Evolutionary conservation across 176 grass and related monocot genomes (phyloP).

Genomic region (Secale cereale): DNA sequence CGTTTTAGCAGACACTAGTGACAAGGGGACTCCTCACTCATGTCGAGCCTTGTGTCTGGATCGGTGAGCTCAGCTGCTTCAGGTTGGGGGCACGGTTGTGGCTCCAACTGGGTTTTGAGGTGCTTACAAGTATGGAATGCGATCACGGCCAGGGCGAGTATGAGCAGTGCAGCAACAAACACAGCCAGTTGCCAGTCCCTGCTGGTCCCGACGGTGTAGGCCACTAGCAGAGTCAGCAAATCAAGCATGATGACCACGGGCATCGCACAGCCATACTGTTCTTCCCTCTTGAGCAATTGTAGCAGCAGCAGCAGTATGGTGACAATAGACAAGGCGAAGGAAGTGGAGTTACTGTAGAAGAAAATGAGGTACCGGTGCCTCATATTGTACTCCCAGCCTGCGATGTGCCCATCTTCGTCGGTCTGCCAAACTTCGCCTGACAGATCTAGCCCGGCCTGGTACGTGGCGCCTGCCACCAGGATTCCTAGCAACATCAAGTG

Average conservation of each 20-base stretch:
- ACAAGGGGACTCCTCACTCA: too few species aligned
- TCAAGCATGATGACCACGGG: not conserved
- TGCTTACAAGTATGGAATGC: too few species aligned
- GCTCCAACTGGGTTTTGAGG: too few species aligned
- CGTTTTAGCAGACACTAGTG: too few species aligned
- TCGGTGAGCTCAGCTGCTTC: too few species aligned
- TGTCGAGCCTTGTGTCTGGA: too few species aligned
- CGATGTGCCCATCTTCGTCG: not conserved
- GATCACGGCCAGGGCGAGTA: too few species aligned
- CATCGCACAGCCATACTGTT: not conserved
- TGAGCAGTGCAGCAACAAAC: too few species aligned
- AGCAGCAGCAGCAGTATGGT: not conserved
- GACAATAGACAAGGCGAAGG: not conserved
- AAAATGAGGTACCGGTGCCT: not conserved
- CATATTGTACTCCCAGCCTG: not conserved
- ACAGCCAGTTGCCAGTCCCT: too few species aligned
- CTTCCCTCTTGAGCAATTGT: not conserved
- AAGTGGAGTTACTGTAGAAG: not conserved
- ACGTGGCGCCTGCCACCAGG: not conserved
- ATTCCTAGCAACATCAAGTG: not conserved
- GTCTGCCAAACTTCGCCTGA: not conserved
- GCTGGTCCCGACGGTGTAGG: not conserved
- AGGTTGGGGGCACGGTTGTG: too few species aligned
- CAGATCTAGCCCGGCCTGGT: not conserved
- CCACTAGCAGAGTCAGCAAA: conserved; percentile 7